Evolutionary conservation across 257 asterid species (phyloP).

Genomic region (Anisodus tanguticus): DNA sequence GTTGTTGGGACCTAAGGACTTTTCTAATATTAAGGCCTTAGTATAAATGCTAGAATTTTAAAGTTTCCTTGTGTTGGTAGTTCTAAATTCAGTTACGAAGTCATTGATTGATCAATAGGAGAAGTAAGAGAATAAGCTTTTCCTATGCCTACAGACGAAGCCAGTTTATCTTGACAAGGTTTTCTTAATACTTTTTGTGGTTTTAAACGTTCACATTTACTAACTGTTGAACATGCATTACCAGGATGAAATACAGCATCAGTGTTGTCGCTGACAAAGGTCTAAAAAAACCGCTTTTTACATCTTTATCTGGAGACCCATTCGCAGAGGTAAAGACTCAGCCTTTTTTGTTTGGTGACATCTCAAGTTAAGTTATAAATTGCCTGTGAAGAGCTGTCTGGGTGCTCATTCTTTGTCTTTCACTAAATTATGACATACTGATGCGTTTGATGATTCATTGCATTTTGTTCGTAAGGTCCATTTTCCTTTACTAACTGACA

Average conservation of each 20-base stretch:
- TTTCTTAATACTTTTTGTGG: not conserved
- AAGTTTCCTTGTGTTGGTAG: not conserved
- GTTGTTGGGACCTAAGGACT: not conserved
- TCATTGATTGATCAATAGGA: not conserved
- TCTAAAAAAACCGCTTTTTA: constrained; percentile 68
- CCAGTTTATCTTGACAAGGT: not conserved
- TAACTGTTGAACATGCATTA: constrained; percentile 30
- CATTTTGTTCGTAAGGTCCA: no score
- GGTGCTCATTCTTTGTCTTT: no score
- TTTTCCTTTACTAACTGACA: no score
- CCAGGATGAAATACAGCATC: constrained; percentile 88
- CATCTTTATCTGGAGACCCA: constrained; percentile 86
- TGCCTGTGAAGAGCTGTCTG: no score
- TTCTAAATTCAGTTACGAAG: not conserved
- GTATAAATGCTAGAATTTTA: no score
- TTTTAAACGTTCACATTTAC: not conserved
- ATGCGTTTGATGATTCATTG: no score
- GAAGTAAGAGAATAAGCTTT: no score
- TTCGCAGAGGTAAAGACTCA: constrained; percentile 58
- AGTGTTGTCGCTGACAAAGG: constrained; percentile 97
- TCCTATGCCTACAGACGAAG: not conserved
- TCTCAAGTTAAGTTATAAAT: no score
- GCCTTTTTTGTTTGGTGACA: no score
- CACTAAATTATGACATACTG: no score
- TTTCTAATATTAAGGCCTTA: no score